phyloP scores from a whole-genome alignment of 1,139 yeast genomes.

The Arxiozyma slooffiae region DNA sequence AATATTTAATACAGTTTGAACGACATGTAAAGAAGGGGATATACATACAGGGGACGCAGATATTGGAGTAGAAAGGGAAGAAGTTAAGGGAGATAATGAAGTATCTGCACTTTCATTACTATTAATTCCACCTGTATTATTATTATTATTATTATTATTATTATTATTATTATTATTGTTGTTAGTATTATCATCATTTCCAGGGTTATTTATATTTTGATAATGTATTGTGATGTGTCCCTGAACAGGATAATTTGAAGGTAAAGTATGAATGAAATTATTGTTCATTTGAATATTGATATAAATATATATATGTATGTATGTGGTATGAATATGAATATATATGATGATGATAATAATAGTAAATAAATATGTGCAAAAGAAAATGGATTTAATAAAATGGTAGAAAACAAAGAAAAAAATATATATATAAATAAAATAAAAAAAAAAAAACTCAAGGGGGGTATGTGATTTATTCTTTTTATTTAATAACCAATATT shows the following conservation, averaged over 20 bases:
- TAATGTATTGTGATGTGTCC: conserved; percentile 3
- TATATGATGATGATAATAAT: too few species aligned
- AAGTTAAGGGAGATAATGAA: not conserved
- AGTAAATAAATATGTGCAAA: not conserved
- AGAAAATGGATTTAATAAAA: too few species aligned
- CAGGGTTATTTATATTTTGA: not conserved
- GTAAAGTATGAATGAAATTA: not conserved
- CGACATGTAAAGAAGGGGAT: not conserved
- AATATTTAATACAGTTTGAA: conserved; percentile 6
- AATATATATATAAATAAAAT: too few species aligned
- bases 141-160: too few species aligned
- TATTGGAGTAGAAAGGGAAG: not conserved
- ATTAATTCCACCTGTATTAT: not conserved
- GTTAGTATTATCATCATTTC: not conserved
- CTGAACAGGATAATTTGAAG: not conserved
- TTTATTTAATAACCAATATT: too few species aligned
- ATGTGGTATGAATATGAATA: too few species aligned
- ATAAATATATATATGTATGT: too few species aligned
- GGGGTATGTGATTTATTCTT: too few species aligned
- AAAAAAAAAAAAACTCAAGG: too few species aligned
- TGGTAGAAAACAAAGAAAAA: too few species aligned
- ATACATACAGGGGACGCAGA: not conserved
- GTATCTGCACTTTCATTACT: too few species aligned
- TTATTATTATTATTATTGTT: too few species aligned
- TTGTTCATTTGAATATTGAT: not conserved